Conservation (phyloP, 768 basidiomycete genomes). For the Mycena sanguinolenta region DNA sequence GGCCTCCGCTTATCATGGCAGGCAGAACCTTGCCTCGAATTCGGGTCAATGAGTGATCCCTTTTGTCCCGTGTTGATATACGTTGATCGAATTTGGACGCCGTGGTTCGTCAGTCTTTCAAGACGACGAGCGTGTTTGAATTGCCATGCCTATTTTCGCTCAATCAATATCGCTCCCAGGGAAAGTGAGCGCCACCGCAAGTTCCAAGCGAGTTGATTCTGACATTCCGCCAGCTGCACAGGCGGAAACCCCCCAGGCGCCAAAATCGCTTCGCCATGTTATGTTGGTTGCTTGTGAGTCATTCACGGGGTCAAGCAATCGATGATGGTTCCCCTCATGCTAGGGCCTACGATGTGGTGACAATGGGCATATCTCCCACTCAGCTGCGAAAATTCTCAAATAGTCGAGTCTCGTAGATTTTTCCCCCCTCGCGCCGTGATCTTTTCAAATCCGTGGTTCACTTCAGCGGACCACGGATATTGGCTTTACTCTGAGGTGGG, state of each 20-base stretch:
- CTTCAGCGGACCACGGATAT: conserved; percentile 13
- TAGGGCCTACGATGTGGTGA: conserved; percentile 21
- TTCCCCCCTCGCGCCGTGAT: neutral
- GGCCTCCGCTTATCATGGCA: too few relatives aligned
- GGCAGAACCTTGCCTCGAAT: too few relatives aligned
- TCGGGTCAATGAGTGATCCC: too few relatives aligned
- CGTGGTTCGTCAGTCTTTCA: neutral
- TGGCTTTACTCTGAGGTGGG: too few relatives aligned
- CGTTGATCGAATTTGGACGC: neutral
- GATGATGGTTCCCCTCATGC: neutral
- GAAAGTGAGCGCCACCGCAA: neutral
- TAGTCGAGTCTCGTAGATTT: conserved; percentile 17
- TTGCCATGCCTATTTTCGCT: neutral
- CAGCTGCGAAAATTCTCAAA: conserved; percentile 31
- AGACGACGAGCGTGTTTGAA: neutral
- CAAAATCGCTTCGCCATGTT: conserved; percentile 14
- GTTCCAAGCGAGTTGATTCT: neutral
- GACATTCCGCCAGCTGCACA: conserved; percentile 1
- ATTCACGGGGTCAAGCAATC: neutral
- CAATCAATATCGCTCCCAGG: neutral
- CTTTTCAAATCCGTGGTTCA: neutral
- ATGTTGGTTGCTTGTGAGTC: conserved; percentile 24
- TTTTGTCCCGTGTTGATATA: too few relatives aligned
- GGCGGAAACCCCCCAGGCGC: conserved; percentile 12
- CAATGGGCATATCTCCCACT: conserved; percentile 5